Base-by-base conservation (phyloP, 106 monocot genomes). In the Acorus calamus region DNA sequence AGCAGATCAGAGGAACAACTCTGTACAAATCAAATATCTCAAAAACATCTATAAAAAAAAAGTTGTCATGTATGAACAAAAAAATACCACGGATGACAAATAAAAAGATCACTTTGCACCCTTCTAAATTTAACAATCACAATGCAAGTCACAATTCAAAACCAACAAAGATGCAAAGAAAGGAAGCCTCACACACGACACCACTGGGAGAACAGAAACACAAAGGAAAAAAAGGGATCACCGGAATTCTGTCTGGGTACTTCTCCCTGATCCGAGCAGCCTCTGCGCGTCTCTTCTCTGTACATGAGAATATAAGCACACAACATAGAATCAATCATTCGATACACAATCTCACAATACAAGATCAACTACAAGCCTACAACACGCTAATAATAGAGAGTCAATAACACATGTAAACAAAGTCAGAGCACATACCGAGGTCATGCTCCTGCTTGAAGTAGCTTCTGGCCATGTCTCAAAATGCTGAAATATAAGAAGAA, bases 381-480 rank as follows among this genome's bases (percentile, higher is more conserved):
- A 28, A 28, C 28, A 28, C 28, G 28, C 28, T 61, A 41, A 46
- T 44, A 65, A 7, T 6, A 47, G 63, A 10, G 59, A 12, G 7
- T 43, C n/a, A 5, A 64, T 4, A 7, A 55, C 7, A 53, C 65
- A 49, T 54, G 11, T 10, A 62, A 48, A 45, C 11, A 14, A 8
- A 57, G 45, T 49, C 41, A 12, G 55, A 51, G 50, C 28, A 52
- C 68, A 48, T 60, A 86, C 86, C 79, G 52, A 86, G 65, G 64
- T 63, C 70, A 58, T 79, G 76, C 65, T 82, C 82, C 42, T 63
- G 61, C 73, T 82, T 86, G 76, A 86, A 86, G 59, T 67, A 73
- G 55, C 66, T 76, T 72, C 68, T 79, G 47, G 79, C 79, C 86
- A 86, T 86, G 13, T 49, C 55, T 66, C 44, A 28, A 28, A 28